Base-by-base conservation (phyloP, 2,329 filamentous ascomycete species). In the Pestalotiopsis sp. region DNA sequence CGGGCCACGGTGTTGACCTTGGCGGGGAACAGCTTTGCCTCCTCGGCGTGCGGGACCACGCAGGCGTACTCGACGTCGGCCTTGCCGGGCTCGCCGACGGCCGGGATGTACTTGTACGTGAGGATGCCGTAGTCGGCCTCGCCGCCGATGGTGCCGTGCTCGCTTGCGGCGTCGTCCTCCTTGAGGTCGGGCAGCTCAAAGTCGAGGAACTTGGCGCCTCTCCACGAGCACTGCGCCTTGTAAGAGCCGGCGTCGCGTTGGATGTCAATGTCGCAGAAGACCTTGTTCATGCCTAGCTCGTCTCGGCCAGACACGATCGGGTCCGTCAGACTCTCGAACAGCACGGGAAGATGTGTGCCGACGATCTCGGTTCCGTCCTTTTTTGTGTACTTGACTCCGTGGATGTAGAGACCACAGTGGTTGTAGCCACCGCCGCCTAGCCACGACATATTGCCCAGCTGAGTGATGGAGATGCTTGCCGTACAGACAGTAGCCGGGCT, bases 241-340 rank as follows among this genome's bases (percentile, higher is more conserved):
- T 81, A 79, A 38, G 77, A 74, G 17, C 70, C 72, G 64, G 70
- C 63, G 25, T 77, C 75, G 57, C 78, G 74, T 36, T 80, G 71
- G 14, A 87, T 71, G 31, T 87, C 81, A 11, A 90, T 81, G 0
- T 83, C 78, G n/a, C 83, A 83, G 70, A 82, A 88, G 0, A 90
- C 70, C 76, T 90, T 91, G 0, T 87, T 87, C 83, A 90, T 88
- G 0, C 89, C 89, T 0, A 90, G 80, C 71, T 91, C 89, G 61
- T 91, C 88, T 1, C 88, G 79, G 0, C 87, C 88, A 3, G 85
- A 86, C 0, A 90, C 75, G 58, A 91, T 90, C 0, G 89, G 86
- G 70, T 92, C 89, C 0, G 88, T 79, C 2, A 88, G 75, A 64
- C 80, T 84, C 74, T 91, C 89, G 70, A 91, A 88, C 0, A 91